phyloP scores from a whole-genome alignment of 306 rosid species.

The Cucumis hystrix region DNA sequence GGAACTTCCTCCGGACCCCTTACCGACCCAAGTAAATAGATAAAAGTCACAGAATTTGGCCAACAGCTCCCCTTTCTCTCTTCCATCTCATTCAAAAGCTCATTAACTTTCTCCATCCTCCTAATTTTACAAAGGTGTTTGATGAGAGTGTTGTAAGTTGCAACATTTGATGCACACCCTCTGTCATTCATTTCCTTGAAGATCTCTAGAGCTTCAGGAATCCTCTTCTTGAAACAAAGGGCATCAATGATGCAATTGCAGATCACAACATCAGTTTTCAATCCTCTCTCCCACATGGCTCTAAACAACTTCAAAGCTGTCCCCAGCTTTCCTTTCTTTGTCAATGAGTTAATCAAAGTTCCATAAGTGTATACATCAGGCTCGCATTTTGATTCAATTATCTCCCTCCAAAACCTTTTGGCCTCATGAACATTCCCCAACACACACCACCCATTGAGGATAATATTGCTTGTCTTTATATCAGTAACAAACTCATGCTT shows the following conservation, averaged over 20 bases:
- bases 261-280: slow-evolving; percentile 45
- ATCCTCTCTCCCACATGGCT: slow-evolving; percentile 51
- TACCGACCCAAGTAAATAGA: slow-evolving; percentile 41
- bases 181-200: slow-evolving; percentile 34
- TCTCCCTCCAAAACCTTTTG: slow-evolving; percentile 65
- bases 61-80: slow-evolving; percentile 29
- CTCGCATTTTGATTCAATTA: slow-evolving; percentile 38
- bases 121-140: slow-evolving; percentile 51
- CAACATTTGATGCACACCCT: slow-evolving; percentile 41
- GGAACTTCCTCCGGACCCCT: slow-evolving; percentile 47
- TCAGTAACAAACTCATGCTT: slow-evolving; percentile 25
- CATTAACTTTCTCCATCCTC: slow-evolving; percentile 48
- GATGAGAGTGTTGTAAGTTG: slow-evolving; percentile 53
- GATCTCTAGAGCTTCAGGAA: slow-evolving; percentile 57
- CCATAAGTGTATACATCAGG: slow-evolving; percentile 51
- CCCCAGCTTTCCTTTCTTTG: slow-evolving; percentile 65
- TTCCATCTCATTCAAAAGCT: slow-evolving; percentile 56
- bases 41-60: slow-evolving; percentile 46
- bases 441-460: slow-evolving; percentile 81
- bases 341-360: slow-evolving; percentile 55
- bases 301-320: slow-evolving; percentile 43
- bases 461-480: slow-evolving; percentile 55
- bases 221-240: slow-evolving; percentile 83
- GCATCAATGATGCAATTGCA: slow-evolving; percentile 64
- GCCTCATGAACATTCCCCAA: slow-evolving; percentile 54